Conservation (phyloP, 1,139 yeast species). For the Keqinozyma sinolaborantium region DNA sequence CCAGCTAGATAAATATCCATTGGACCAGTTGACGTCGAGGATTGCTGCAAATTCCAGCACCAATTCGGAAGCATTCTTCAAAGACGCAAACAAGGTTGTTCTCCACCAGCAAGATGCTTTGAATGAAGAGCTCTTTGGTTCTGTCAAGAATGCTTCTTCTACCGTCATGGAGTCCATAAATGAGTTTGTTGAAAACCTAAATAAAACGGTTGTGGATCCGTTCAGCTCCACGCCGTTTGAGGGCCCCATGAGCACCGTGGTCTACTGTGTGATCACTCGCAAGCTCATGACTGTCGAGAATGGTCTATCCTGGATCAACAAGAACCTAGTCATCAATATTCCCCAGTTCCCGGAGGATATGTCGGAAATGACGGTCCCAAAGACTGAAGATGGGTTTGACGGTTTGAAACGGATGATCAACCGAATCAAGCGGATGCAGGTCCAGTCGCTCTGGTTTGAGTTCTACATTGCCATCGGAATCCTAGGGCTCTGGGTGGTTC, state of each 20-base stretch:
- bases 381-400: not conserved
- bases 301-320: constrained; percentile 78
- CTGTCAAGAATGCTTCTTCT: constrained; percentile 53
- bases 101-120: constrained; percentile 33
- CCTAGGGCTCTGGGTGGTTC: constrained; percentile 46
- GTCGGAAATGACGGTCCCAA: not conserved
- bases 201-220: constrained; percentile 29
- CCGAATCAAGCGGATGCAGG: too few relatives aligned
- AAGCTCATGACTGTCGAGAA: constrained; percentile 62
- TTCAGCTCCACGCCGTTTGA: constrained; percentile 71
- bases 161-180: constrained; percentile 47
- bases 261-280: constrained; percentile 75
- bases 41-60: constrained; percentile 1
- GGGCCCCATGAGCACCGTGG: constrained; percentile 58
- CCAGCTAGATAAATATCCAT: constrained; percentile 6
- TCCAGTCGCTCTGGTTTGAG: constrained; percentile 37
- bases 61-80: constrained; percentile 6
- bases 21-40: constrained; percentile 2
- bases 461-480: constrained; percentile 41
- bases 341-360: constrained; percentile 31
- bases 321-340: constrained; percentile 54
- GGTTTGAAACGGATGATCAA: constrained; percentile 12
- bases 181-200: constrained; percentile 26
- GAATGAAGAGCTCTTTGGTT: constrained; percentile 65
- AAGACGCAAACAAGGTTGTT: constrained; percentile 20